Conservation (phyloP, 1,284 basidiomycete species). For the Ceratobasidium papillatum region DNA sequence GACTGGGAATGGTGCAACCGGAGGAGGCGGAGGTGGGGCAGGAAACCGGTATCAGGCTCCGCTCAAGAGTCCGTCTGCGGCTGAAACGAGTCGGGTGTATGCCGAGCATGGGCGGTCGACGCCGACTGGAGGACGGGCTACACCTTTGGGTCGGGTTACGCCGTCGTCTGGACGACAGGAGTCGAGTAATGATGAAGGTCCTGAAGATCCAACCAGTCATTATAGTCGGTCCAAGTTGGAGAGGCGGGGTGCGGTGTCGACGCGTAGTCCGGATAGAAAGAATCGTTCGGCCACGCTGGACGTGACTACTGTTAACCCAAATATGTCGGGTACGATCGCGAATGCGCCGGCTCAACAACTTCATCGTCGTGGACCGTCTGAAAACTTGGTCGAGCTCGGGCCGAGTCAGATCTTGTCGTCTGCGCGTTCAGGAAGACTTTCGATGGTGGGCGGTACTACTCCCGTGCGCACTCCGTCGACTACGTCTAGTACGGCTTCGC, state of each 20-base stretch:
- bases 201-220: constrained; percentile 53
- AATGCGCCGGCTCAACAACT: constrained; percentile 6
- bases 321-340: neutral
- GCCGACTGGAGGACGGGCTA: constrained; percentile 1
- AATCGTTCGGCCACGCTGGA: constrained; percentile 24
- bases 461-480: constrained; percentile 28
- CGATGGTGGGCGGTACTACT: neutral
- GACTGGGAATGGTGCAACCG: neutral
- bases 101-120: constrained; percentile 16
- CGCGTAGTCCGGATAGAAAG: constrained; percentile 26
- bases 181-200: constrained; percentile 52
- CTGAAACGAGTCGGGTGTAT: constrained; percentile 7
- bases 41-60: constrained; percentile 28
- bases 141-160: constrained; percentile 26
- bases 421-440: neutral
- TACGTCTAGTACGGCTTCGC: constrained; percentile 36
- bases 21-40: neutral
- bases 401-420: constrained; percentile 8
- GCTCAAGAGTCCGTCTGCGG: constrained; percentile 23
- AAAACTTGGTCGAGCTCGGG: constrained; percentile 40
- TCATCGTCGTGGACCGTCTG: constrained; percentile 25
- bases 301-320: neutral
- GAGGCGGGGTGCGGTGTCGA: constrained; percentile 22
- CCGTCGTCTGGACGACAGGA: constrained; percentile 33
- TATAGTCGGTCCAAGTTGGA: constrained; percentile 44